phyloP scores from a whole-genome alignment of 345 rosid species.

The Zanthoxylum bungeanum region DNA sequence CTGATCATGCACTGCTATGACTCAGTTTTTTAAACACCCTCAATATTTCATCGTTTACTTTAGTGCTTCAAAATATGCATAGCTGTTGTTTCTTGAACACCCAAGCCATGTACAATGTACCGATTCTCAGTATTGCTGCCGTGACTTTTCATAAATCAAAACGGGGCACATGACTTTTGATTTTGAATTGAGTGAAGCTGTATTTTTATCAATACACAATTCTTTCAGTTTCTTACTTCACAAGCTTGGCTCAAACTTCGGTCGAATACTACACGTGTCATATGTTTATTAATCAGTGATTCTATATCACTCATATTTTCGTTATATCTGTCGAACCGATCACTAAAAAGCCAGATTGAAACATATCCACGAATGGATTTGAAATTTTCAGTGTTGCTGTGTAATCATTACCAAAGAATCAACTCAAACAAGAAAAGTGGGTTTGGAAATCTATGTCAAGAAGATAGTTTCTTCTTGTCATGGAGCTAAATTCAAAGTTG shows the following conservation, averaged over 20 bases:
- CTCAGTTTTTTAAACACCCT: neutral
- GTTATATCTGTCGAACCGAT: conserved; percentile 5
- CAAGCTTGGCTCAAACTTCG: conserved; percentile 4
- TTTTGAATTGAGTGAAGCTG: neutral
- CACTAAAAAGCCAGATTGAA: conserved; percentile 1
- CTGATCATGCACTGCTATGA: neutral
- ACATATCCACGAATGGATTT: conserved; percentile 1
- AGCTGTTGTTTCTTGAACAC: neutral
- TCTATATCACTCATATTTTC: too few relatives aligned
- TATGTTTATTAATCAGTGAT: too few relatives aligned
- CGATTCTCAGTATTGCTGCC: neutral
- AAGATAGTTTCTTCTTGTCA: conserved; percentile 21
- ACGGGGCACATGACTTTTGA: neutral
- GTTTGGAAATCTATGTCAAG: conserved; percentile 32
- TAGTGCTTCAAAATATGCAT: neutral
- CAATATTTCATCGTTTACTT: neutral
- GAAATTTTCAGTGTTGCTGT: conserved; percentile 33
- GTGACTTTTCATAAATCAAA: neutral
- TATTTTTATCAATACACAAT: neutral
- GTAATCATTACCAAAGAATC: conserved; percentile 7
- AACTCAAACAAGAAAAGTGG: conserved; percentile 1
- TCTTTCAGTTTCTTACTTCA: neutral
- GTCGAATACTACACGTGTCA: neutral
- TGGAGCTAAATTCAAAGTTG: conserved; percentile 7
- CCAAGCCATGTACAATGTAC: neutral